phyloP scores from a whole-genome alignment of 805 yeast species.

The Wickerhamomyces xylosicus region DNA sequence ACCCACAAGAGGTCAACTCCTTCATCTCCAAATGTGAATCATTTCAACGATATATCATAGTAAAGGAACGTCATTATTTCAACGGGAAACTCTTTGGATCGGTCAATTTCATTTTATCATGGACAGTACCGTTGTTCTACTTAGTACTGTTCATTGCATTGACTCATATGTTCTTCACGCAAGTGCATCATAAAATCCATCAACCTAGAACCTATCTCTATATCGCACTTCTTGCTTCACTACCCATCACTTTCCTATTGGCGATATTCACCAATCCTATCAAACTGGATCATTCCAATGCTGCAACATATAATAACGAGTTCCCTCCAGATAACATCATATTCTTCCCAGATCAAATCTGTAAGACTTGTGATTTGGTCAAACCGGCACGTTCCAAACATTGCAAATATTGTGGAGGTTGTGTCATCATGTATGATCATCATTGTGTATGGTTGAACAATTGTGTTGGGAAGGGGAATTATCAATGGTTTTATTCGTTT shows the following conservation, averaged over 20 bases:
- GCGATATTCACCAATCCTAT: slow-evolving; percentile 10
- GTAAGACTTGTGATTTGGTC: slow-evolving; percentile 50
- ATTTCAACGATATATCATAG: neutral
- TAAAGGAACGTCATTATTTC: slow-evolving; percentile 7
- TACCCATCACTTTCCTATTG: slow-evolving; percentile 6
- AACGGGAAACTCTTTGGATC: slow-evolving; percentile 7
- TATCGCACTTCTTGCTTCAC: slow-evolving; percentile 3
- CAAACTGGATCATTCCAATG: slow-evolving; percentile 1
- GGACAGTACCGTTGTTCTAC: slow-evolving; percentile 16
- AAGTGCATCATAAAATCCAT: slow-evolving; percentile 5
- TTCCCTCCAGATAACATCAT: slow-evolving; percentile 13
- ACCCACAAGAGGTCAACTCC: neutral
- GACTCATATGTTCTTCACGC: slow-evolving; percentile 8
- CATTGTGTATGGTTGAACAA: slow-evolving; percentile 68
- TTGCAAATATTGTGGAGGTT: slow-evolving; percentile 56
- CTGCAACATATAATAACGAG: neutral
- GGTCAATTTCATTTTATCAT: slow-evolving; percentile 1
- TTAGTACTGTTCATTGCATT: slow-evolving; percentile 6
- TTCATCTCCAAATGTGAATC: neutral
- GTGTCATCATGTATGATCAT: slow-evolving; percentile 61
- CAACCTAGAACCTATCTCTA: slow-evolving; percentile 12
- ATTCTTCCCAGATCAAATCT: slow-evolving; percentile 18
- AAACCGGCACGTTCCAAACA: slow-evolving; percentile 70
- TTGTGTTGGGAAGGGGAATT: slow-evolving; percentile 64
- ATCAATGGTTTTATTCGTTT: slow-evolving; percentile 47